Evolutionary conservation across 768 basidiomycete genomes (phyloP), one percentile per base, ranked within the genome.

Genomic region (Tephrocybe sp.): DNA sequence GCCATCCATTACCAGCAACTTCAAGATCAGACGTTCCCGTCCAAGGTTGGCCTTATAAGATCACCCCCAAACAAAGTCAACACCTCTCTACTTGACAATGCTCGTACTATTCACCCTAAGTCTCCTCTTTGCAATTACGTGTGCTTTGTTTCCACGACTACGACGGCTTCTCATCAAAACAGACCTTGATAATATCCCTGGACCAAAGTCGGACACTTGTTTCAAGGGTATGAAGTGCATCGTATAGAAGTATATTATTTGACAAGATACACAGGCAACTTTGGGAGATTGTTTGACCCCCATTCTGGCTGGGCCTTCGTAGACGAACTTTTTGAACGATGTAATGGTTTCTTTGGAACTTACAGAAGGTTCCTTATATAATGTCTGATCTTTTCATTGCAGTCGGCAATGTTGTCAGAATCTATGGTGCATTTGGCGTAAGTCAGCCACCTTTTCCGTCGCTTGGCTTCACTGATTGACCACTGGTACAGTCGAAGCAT

Each of bases 161-260:
- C 36, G 52, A 15, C 51, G 31, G 16, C 46, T 58, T 35, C 18
- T 61, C 25, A 31, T 47, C 6, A 60, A 58, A 37, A 60, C 56
- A 15, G 60, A 64, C 26, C 56, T 73, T n/a, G 64, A 66, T 38
- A 68, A 69, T 49, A 56, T 70, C 37, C 68, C 67, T 2, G 71
- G 72, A 3, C 72, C 71, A 2, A 49, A 45, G 5, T 54, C 63
- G 2, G 37, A 51, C 1, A 69, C 70, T 0, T 63, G 65, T 39
- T 46, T 59, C 35, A 66, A 60, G 46, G 72, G 71, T 69, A 13
- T 11, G 35, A 13, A 19, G 19, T 15, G 11, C 16, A 34, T 16
- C 5, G 1, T 5, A 28, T 11, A 16, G 27, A 21, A 36, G 15
- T 9, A 9, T 9, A 9, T 37, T 11, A 18, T 41, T 44, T 36